Conservation (phyloP, 352 stramenopile genomes). For the Lagenidium giganteum region DNA sequence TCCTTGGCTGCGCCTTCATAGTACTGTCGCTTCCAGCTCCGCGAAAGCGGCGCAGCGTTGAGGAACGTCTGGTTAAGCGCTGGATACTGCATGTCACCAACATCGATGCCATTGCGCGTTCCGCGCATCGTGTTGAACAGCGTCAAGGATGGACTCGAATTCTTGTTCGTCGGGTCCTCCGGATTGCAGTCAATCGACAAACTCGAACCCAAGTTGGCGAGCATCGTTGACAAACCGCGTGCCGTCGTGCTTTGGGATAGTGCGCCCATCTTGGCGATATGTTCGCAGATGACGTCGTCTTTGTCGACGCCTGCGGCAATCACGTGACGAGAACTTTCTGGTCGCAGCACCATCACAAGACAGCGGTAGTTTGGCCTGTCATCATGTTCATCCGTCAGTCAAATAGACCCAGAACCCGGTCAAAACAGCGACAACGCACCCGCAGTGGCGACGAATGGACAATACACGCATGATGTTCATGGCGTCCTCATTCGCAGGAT, state of each 20-base stretch:
- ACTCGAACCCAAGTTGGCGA: constrained; percentile 79
- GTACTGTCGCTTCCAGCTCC: constrained; percentile 66
- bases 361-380: constrained; percentile 50
- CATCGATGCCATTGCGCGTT: constrained; percentile 26
- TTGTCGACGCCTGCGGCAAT: constrained; percentile 64
- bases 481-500: constrained; percentile 70
- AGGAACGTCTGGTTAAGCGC: not conserved
- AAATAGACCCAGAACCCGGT: not conserved
- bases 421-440: constrained; percentile 23
- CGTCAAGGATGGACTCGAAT: constrained; percentile 5
- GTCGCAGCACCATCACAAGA: constrained; percentile 71
- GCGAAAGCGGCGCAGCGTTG: not conserved
- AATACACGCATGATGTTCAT: constrained; percentile 85
- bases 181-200: constrained; percentile 49
- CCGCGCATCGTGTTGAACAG: constrained; percentile 22
- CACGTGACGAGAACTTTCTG: constrained; percentile 76
- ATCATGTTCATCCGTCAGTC: too few species aligned
- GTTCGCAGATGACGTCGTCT: constrained; percentile 84
- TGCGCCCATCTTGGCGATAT: constrained; percentile 85
- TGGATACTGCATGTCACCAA: too few species aligned
- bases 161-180: constrained; percentile 6
- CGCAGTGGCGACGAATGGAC: constrained; percentile 60
- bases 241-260: constrained; percentile 74
- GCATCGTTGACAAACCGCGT: constrained; percentile 77
- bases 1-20: constrained; percentile 75